Evolutionary conservation across 2,329 filamentous ascomycete species (phyloP).

Genomic region (Colletotrichum liriopes): DNA sequence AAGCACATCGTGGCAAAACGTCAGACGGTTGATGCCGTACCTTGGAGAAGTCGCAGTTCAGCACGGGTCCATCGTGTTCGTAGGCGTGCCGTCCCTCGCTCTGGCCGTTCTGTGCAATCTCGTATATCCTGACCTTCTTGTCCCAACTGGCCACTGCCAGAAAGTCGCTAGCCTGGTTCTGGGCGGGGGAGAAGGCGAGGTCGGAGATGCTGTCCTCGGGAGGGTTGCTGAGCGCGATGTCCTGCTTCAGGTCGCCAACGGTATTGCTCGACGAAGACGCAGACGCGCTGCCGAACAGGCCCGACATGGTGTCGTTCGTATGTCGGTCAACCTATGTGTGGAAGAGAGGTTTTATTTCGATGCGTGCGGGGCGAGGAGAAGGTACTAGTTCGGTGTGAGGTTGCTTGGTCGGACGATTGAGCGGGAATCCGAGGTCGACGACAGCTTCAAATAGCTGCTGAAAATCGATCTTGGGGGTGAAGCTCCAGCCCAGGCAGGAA

Average conservation of each 20-base stretch:
- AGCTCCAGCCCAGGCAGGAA: conserved; percentile 29
- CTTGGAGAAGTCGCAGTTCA: conserved; percentile 90
- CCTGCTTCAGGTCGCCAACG: conserved; percentile 91
- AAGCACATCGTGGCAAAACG: neutral
- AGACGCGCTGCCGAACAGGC: conserved; percentile 70
- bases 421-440: neutral
- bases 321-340: conserved; percentile 1
- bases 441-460: conserved; percentile 32
- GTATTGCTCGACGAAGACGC: conserved; percentile 75
- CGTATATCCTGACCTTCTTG: conserved; percentile 97
- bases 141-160: conserved; percentile 96
- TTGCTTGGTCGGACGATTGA: neutral
- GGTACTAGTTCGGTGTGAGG: too few species aligned
- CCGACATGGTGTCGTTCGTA: conserved; percentile 69
- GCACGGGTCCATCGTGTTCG: conserved; percentile 87
- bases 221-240: conserved; percentile 83
- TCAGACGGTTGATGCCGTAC: conserved; percentile 65
- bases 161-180: conserved; percentile 76
- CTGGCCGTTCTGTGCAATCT: conserved; percentile 83
- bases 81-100: conserved; percentile 89
- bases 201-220: conserved; percentile 93
- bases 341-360: neutral
- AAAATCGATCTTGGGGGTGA: neutral
- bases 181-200: conserved; percentile 82
- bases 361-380: neutral